A percentile compares a stretch with the other conserved stretches of the same genome.
phyloP scores from a whole-genome alignment of 768 basidiomycete species.

The Suillus americanus region DNA sequence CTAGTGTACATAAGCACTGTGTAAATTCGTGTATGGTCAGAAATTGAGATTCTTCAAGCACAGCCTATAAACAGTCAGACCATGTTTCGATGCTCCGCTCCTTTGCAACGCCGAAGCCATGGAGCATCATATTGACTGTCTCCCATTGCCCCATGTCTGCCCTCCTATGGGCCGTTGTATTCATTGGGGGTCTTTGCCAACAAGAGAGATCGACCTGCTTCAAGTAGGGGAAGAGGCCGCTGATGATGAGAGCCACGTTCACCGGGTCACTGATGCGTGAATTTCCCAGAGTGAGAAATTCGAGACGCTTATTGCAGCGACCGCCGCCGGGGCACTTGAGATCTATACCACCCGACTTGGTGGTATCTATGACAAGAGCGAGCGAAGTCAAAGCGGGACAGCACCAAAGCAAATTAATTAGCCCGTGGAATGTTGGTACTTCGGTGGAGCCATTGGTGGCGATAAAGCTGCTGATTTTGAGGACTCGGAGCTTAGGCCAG shows the following conservation, averaged over 20 bases:
- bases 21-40: not conserved
- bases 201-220: slow-evolving; percentile 19
- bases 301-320: not conserved
- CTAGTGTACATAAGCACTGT: too few relatives aligned
- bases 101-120: not conserved
- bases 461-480: slow-evolving; percentile 14
- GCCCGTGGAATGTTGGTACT: slow-evolving; percentile 20
- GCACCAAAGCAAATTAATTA: slow-evolving; percentile 11
- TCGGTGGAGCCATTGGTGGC: slow-evolving; percentile 5
- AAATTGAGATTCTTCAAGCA: not conserved
- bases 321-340: not conserved
- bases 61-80: not conserved
- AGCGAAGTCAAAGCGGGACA: slow-evolving; percentile 18
- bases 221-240: slow-evolving; percentile 19
- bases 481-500: slow-evolving; percentile 23
- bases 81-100: not conserved
- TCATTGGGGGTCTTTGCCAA: slow-evolving; percentile 18
- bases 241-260: slow-evolving; percentile 14
- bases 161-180: slow-evolving; percentile 2
- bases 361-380: slow-evolving; percentile 23
- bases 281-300: slow-evolving; percentile 20
- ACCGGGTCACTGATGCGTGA: slow-evolving; percentile 15
- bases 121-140: not conserved
- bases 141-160: not conserved
- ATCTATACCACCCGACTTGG: not conserved